Base-by-base conservation (phyloP, 2,329 filamentous ascomycete genomes). In the Calonectria honghensis region DNA sequence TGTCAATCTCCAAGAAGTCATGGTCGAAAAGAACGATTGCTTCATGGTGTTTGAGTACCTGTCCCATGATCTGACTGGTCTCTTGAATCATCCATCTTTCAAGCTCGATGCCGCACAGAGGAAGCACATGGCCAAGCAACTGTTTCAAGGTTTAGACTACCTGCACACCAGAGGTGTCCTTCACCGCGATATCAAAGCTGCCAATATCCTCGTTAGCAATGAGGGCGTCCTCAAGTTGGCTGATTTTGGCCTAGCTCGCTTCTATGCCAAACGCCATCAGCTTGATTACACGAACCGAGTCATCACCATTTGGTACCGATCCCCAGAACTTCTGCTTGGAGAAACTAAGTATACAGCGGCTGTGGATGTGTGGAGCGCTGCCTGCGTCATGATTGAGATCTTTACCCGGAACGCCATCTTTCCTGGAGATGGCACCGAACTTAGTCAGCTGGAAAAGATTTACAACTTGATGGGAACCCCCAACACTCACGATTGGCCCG, bases 1-100 rank as follows among this genome's bases (percentile, higher is more conserved):
- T 66, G 95, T 98, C 72, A 92, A 93, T 51, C 87, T 98, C 24
- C 92, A 94, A 78, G 96, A 98, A 86, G 95, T 97, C 78, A 99
- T 99, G 97, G 97, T 99, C 2, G 97, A 99, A 86, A 95, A 94
- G 83, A 98, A 98, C 79, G 96, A 98, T 85, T 99, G 97, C 84
- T 99, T 98, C 86, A 99, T 99, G 97, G 97, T 99, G 4, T 99
- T 99, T 78, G 97, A 99, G 84, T 99, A 99, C 83, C 90, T 98
- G 39, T 96, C 97, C 1, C 97, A 99, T 84, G 97, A 99, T 84
- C 88, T 99, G 75, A 99, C 97, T 3, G 97, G 97, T 18, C 89
- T 99, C 39, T 91, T 99, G 75, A 98, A 98, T 81, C 97, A 99
- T 82, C 97, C 97, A 0, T 94, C 94, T 0, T 99, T 98, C 86